Base-by-base conservation (phyloP, 345 rosid species). In the Corchorus capsularis region DNA sequence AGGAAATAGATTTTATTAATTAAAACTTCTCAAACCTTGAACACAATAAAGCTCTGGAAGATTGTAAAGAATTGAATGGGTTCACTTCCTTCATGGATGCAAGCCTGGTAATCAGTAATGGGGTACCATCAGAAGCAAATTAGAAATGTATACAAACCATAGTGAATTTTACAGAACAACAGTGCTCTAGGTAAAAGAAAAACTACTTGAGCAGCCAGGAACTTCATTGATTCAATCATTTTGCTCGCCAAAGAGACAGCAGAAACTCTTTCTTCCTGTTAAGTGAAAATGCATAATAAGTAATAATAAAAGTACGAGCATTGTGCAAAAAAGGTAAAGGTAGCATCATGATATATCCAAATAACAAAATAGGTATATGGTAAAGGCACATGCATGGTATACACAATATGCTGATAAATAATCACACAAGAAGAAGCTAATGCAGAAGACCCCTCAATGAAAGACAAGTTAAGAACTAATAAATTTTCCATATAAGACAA, bases 191-290 rank as follows among this genome's bases (percentile, higher is more conserved):
- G 77, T 11, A 67, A 81, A 76, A 77, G 75, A 77, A 75, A 75
- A 69, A 75, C 67, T 84, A 96, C 99, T 89, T 90, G 98, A 19
- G 87, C 86, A 20, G 97, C 92, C 27, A 85, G 81, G 85, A 91
- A 92, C 82, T 96, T 96, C 87, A 92, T 82, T 76, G 94, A 88
- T 82, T 96, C 98, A 59, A 91, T 86, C 98, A 96, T 94, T 85
- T 88, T 92, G 84, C 86, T 81, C 6, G 90, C 99, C 86, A 89
- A 78, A 65, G 96, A 88, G 78, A 82, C 82, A 20, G 99, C 88
- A 83, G 94, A 88, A 56, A 89, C 87, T 86, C 97, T 89, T 76
- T 94, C 98, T 69, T 86, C 97, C 99, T 96, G 85, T 75, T 68
- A 20, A 60, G 68, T 12, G n/a, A 57, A 56, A 55, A 43, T 27